A percentile compares a stretch with the other conserved stretches of the same genome.
Conservation (phyloP, 2,329 filamentous ascomycete species). For the Rutstroemia sp. region DNA sequence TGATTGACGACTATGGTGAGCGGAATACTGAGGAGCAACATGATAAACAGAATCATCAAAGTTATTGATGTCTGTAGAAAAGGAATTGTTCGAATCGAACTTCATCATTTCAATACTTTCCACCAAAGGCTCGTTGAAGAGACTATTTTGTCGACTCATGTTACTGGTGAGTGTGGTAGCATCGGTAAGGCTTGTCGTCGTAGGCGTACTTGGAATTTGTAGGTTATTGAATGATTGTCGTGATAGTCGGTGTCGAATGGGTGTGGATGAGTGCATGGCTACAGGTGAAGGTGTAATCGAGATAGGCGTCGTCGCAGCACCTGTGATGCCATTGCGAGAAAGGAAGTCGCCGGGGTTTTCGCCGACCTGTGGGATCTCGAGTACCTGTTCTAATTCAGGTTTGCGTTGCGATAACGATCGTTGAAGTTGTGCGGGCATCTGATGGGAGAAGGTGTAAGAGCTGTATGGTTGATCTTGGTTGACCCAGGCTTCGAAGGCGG, state of each 20-base stretch:
- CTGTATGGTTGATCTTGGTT: slow-evolving; percentile 23
- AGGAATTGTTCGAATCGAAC: slow-evolving; percentile 27
- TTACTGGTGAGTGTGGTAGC: slow-evolving; percentile 27
- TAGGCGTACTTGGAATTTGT: slow-evolving; percentile 26
- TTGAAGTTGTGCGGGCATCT: slow-evolving; percentile 11
- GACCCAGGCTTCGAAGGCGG: slow-evolving; percentile 22
- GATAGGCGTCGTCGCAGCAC: slow-evolving; percentile 12
- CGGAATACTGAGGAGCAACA: slow-evolving; percentile 23
- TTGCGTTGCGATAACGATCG: slow-evolving; percentile 19
- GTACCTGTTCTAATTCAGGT: slow-evolving; percentile 22
- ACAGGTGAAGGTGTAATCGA: slow-evolving; percentile 15
- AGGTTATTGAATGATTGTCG: slow-evolving; percentile 17
- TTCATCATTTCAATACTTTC: slow-evolving; percentile 30
- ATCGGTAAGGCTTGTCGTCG: slow-evolving; percentile 25
- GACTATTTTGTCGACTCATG: slow-evolving; percentile 30
- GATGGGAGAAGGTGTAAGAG: slow-evolving; percentile 23
- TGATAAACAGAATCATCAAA: slow-evolving; percentile 23
- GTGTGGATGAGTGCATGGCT: background rate
- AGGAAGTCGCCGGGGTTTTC: slow-evolving; percentile 24
- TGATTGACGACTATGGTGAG: slow-evolving; percentile 23
- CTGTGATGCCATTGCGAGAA: slow-evolving; percentile 13
- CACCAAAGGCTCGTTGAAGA: slow-evolving; percentile 26
- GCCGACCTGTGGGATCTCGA: slow-evolving; percentile 21
- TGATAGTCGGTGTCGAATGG: slow-evolving; percentile 15
- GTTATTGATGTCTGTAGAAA: slow-evolving; percentile 22